Conservation (phyloP, 345 rosid species). For the Acer negundo region DNA sequence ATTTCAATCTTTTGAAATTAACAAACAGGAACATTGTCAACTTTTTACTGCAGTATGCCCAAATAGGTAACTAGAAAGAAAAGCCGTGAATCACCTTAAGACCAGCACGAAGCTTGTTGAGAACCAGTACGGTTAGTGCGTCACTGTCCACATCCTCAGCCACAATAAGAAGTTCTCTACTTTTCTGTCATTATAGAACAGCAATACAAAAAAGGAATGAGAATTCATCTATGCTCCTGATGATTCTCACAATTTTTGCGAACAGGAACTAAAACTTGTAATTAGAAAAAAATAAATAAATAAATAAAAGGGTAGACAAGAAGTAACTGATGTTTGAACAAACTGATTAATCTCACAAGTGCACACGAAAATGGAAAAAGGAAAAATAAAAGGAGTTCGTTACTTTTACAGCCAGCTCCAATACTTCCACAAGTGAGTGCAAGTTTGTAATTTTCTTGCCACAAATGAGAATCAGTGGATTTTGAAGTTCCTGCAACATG, state of each 20-base stretch:
- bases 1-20: conserved; percentile 2
- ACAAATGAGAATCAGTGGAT: conserved; percentile 86
- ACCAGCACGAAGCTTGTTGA: conserved; percentile 86
- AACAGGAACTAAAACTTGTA: not conserved
- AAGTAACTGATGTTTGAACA: not conserved
- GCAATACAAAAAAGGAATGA: conserved; percentile 26
- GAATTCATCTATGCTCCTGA: not conserved
- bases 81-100: conserved; percentile 51
- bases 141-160: conserved; percentile 93
- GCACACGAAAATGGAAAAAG: conserved; percentile 1
- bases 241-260: not conserved
- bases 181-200: conserved; percentile 45
- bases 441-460: conserved; percentile 87
- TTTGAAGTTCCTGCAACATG: conserved; percentile 80
- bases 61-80: conserved; percentile 12
- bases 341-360: not conserved
- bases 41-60: conserved; percentile 1
- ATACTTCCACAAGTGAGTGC: conserved; percentile 60
- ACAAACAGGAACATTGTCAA: not conserved
- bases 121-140: conserved; percentile 74
- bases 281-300: not conserved
- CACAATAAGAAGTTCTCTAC: conserved; percentile 76
- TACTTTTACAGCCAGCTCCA: conserved; percentile 79
- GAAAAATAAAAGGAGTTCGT: not conserved
- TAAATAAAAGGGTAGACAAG: not conserved